phyloP scores from a whole-genome alignment of 2,329 filamentous ascomycete genomes.

The Fusarium begoniae region DNA sequence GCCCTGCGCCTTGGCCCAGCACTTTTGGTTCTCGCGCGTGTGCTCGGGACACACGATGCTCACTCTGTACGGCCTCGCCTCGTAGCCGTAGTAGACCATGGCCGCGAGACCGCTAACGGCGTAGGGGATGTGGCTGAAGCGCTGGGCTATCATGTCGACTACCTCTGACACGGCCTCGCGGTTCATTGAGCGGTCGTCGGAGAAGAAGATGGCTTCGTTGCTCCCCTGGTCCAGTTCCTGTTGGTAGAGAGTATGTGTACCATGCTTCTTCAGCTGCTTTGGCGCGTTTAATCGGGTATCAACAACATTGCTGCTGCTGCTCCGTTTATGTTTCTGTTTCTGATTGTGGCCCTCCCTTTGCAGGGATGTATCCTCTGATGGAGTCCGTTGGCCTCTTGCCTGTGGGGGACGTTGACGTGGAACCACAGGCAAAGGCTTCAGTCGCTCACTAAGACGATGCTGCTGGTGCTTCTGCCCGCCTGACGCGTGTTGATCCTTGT shows the following conservation, averaged over 20 bases:
- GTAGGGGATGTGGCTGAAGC: slow-evolving; percentile 56
- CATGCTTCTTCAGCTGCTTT: not conserved
- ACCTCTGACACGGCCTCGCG: slow-evolving; percentile 48
- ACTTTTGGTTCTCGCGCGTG: slow-evolving; percentile 48
- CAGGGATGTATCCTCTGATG: slow-evolving; percentile 9
- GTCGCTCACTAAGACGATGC: not conserved
- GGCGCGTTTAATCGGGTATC: not conserved
- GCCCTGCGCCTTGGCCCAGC: slow-evolving; percentile 53
- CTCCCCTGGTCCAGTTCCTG: slow-evolving; percentile 2
- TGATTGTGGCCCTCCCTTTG: slow-evolving; percentile 11
- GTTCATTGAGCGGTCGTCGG: slow-evolving; percentile 39
- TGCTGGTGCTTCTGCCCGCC: not conserved
- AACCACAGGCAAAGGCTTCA: slow-evolving; percentile 24
- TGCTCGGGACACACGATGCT: slow-evolving; percentile 53
- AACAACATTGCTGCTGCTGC: not conserved
- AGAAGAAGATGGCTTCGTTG: slow-evolving; percentile 16
- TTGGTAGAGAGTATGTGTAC: not conserved
- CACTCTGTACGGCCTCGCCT: slow-evolving; percentile 45
- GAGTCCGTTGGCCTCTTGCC: not conserved
- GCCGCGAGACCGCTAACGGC: slow-evolving; percentile 57
- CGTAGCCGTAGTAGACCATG: slow-evolving; percentile 55
- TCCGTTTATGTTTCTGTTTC: not conserved
- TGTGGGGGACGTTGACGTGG: slow-evolving; percentile 28
- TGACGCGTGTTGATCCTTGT: slow-evolving; percentile 16
- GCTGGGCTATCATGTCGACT: slow-evolving; percentile 50